These are phyloP conservation scores for Aspergillus sp. DNA, from an alignment of 2,329 filamentous ascomycete species.

Conservation along the genomic window DNA sequence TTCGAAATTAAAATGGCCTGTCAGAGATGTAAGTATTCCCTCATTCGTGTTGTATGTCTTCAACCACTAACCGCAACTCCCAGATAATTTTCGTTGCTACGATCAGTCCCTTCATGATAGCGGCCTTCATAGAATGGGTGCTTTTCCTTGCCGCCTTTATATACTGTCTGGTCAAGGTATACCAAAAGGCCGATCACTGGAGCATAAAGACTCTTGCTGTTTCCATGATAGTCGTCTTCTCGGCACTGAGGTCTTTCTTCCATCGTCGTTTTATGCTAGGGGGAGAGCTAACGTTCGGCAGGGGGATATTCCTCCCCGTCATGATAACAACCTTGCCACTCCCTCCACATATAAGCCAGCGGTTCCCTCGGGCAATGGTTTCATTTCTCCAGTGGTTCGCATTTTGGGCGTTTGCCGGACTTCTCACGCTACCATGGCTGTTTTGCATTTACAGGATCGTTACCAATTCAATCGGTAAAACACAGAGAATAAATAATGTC, in stretches of 20 bases:
- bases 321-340: constrained; percentile 92
- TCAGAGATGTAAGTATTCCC: constrained; percentile 37
- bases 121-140: constrained; percentile 88
- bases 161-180: constrained; percentile 88
- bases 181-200: constrained; percentile 84
- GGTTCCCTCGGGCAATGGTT: constrained; percentile 71
- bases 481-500: constrained; percentile 77
- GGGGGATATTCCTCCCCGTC: constrained; percentile 82
- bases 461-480: constrained; percentile 79
- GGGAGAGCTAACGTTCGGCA: constrained; percentile 35
- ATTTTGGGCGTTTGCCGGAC: constrained; percentile 85
- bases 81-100: constrained; percentile 85
- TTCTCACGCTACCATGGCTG: constrained; percentile 86
- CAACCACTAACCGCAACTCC: constrained; percentile 5
- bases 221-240: constrained; percentile 71
- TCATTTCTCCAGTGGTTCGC: constrained; percentile 85
- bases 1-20: constrained; percentile 29
- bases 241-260: constrained; percentile 66
- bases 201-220: constrained; percentile 77
- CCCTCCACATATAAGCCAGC: constrained; percentile 66
- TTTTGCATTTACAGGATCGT: constrained; percentile 91
- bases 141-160: constrained; percentile 92
- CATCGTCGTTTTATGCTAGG: neutral
- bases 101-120: constrained; percentile 76
- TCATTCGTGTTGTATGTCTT: too few relatives aligned